Conservation (phyloP, 495 filamentous ascomycete species). For the Hypoxylon crocopeplum region DNA sequence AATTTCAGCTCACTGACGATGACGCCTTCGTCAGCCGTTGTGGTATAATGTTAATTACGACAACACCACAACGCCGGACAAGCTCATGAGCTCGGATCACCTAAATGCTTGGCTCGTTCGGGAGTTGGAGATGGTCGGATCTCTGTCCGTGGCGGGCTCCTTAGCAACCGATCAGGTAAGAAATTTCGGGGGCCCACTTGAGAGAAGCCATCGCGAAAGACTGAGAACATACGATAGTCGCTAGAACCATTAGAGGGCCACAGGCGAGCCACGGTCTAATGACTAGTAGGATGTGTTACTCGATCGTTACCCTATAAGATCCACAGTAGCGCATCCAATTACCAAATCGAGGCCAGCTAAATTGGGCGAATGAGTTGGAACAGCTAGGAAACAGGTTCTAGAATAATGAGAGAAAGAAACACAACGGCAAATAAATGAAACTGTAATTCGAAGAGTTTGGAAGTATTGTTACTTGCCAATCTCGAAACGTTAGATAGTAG, state of each 20-base stretch:
- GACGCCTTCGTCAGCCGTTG: slow-evolving; percentile 22
- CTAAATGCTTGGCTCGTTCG: slow-evolving; percentile 4
- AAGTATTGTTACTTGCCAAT: too few species aligned
- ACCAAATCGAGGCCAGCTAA: slow-evolving; percentile 20
- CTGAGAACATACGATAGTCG: slow-evolving; percentile 26
- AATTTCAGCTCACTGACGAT: slow-evolving; percentile 2
- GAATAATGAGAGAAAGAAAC: slow-evolving; percentile 15
- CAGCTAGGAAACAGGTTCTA: slow-evolving; percentile 15
- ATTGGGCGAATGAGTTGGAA: slow-evolving; percentile 21
- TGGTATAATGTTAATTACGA: slow-evolving; percentile 15
- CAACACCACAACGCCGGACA: slow-evolving; percentile 2
- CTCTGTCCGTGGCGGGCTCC: too few species aligned
- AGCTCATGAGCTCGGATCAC: slow-evolving; percentile 20
- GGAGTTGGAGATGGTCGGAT: background rate
- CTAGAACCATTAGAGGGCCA: slow-evolving; percentile 22
- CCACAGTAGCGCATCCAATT: slow-evolving; percentile 31
- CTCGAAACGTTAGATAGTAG: too few species aligned
- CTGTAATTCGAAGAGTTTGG: background rate
- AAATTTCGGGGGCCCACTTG: slow-evolving; percentile 34
- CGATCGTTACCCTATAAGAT: slow-evolving; percentile 43
- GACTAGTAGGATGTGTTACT: slow-evolving; percentile 33
- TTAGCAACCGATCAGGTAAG: slow-evolving; percentile 15
- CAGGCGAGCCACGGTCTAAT: slow-evolving; percentile 25
- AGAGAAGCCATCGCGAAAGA: slow-evolving; percentile 42
- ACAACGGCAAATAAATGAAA: slow-evolving; percentile 4